These are phyloP conservation scores for Musa beccarii DNA, from an alignment of 176 grass and related monocot species.

Conservation along the genomic window DNA sequence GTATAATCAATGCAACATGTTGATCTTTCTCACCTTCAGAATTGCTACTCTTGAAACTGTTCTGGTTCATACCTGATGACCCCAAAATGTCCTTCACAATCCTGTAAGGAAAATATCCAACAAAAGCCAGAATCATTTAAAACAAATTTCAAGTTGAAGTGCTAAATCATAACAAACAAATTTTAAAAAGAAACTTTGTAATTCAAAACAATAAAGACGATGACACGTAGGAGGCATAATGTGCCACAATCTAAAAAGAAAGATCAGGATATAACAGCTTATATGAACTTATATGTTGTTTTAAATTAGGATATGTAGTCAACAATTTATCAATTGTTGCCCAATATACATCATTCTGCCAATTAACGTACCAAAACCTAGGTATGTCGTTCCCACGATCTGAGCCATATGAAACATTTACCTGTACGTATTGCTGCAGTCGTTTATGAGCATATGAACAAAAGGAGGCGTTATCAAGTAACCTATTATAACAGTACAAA, in stretches of 20 bases:
- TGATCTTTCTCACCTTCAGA: slow-evolving; percentile 20
- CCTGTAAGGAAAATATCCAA: background rate
- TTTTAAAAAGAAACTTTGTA: background rate
- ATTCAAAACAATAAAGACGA: too few relatives aligned
- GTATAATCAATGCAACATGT: slow-evolving; percentile 29
- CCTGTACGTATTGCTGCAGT: too few relatives aligned
- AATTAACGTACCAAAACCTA: too few relatives aligned
- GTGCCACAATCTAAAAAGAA: background rate
- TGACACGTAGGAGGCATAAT: background rate
- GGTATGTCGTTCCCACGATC: too few relatives aligned
- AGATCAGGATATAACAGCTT: background rate
- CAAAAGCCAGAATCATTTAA: background rate
- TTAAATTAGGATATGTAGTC: background rate
- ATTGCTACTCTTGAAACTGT: background rate
- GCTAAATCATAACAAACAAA: background rate
- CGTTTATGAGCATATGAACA: too few relatives aligned
- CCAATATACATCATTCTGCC: too few relatives aligned
- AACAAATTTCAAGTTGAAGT: background rate
- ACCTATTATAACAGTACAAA: too few relatives aligned
- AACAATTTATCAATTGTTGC: too few relatives aligned
- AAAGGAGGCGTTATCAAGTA: too few relatives aligned
- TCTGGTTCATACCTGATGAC: background rate
- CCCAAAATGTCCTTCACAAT: background rate
- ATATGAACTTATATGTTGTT: background rate
- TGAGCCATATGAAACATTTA: too few relatives aligned